Conservation (phyloP, 805 yeast genomes). For the Hemisphaericaspora nanyangensis region DNA sequence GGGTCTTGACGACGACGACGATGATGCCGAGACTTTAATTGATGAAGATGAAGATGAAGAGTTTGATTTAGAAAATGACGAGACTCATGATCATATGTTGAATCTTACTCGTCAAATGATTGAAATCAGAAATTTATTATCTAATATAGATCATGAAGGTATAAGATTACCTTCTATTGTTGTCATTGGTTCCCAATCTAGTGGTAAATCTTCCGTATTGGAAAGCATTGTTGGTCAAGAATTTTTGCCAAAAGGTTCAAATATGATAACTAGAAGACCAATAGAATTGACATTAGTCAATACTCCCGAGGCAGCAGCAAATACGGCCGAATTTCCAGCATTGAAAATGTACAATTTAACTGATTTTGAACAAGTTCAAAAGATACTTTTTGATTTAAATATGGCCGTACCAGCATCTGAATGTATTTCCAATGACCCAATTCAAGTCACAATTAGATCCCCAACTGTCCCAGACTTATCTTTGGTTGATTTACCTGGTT, state of each 20-base stretch:
- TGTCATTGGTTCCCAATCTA: slow-evolving; percentile 94
- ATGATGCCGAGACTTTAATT: slow-evolving; percentile 50
- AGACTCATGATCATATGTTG: slow-evolving; percentile 76
- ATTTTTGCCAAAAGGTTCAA: slow-evolving; percentile 92
- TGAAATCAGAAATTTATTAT: slow-evolving; percentile 79
- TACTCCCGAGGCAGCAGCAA: slow-evolving; percentile 75
- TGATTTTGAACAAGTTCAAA: slow-evolving; percentile 86
- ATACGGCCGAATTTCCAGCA: slow-evolving; percentile 91
- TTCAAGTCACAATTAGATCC: slow-evolving; percentile 85
- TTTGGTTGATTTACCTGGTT: slow-evolving; percentile 94
- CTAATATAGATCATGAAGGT: slow-evolving; percentile 73
- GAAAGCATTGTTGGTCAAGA: slow-evolving; percentile 98
- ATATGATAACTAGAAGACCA: slow-evolving; percentile 98
- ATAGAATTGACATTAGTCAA: slow-evolving; percentile 91
- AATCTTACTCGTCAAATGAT: slow-evolving; percentile 94
- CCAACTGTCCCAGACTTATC: slow-evolving; percentile 88
- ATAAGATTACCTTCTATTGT: slow-evolving; percentile 90
- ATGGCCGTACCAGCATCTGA: slow-evolving; percentile 86
- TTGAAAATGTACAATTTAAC: slow-evolving; percentile 76
- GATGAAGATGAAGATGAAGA: slow-evolving; percentile 44
- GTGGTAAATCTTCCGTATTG: slow-evolving; percentile 94
- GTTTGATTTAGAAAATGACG: slow-evolving; percentile 44
- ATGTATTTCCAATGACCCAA: slow-evolving; percentile 90
- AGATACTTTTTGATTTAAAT: slow-evolving; percentile 80
- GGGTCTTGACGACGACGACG: slow-evolving; percentile 40